Conservation (phyloP, 1,284 basidiomycete genomes). For the Marasmius sp. region DNA sequence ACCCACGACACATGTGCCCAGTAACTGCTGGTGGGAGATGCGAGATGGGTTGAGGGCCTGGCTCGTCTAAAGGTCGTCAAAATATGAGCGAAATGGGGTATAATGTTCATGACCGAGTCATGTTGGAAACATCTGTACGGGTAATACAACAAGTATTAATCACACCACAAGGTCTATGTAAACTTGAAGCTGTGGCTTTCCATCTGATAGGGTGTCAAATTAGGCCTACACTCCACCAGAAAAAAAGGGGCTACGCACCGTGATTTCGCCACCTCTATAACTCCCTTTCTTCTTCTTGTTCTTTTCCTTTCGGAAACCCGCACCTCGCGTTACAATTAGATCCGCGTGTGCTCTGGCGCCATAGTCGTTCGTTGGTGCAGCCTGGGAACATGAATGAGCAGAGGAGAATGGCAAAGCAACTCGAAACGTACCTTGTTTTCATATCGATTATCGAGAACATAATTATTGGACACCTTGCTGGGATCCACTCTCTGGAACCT, state of each 20-base stretch:
- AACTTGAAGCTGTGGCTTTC: slow-evolving; percentile 87
- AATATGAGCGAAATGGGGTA: no score
- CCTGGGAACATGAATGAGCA: slow-evolving; percentile 36
- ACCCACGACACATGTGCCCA: no score
- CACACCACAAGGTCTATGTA: slow-evolving; percentile 2
- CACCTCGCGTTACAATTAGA: slow-evolving; percentile 90
- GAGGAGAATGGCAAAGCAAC: slow-evolving; percentile 10
- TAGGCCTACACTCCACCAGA: slow-evolving; percentile 8
- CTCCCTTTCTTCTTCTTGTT: slow-evolving; percentile 99
- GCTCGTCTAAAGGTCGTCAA: neutral
- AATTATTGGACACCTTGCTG: slow-evolving; percentile 60
- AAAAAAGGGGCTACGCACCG: slow-evolving; percentile 48
- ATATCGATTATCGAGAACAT: slow-evolving; percentile 82
- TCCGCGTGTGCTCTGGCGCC: slow-evolving; percentile 85
- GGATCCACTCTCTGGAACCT: slow-evolving; percentile 86
- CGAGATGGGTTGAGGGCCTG: neutral
- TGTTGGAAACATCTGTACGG: no score
- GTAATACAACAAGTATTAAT: neutral
- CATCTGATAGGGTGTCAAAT: slow-evolving; percentile 48
- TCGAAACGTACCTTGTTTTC: slow-evolving; percentile 63
- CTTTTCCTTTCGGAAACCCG: slow-evolving; percentile 97
- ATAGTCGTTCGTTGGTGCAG: slow-evolving; percentile 74
- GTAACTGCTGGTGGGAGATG: no score
- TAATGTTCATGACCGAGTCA: neutral
- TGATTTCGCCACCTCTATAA: slow-evolving; percentile 90